These are phyloP conservation scores for Aureobasidium lini DNA, from an alignment of 2,329 filamentous ascomycete genomes.

Conservation along the genomic window DNA sequence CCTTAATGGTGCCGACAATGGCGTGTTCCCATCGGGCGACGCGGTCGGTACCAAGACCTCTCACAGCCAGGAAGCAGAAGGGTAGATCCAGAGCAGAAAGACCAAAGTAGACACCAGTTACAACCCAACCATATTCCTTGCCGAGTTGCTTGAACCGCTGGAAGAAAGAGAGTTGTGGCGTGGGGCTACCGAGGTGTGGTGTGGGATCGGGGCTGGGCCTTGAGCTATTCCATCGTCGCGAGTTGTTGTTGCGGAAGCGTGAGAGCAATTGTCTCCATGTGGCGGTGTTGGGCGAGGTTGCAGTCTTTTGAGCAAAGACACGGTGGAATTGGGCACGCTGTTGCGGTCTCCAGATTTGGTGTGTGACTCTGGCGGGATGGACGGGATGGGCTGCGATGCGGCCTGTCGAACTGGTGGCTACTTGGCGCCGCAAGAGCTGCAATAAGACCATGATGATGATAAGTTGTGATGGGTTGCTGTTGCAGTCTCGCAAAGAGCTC, in stretches of 20 bases:
- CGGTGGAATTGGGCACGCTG: background rate
- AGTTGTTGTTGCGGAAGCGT: background rate
- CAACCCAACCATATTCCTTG: constrained; percentile 89
- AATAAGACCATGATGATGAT: background rate
- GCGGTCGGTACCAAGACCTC: constrained; percentile 71
- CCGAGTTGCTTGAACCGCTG: constrained; percentile 74
- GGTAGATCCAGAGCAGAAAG: constrained; percentile 86
- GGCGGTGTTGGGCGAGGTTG: background rate
- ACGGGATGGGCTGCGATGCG: background rate
- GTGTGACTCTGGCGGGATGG: background rate
- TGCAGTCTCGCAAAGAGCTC: background rate
- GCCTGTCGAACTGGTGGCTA: background rate
- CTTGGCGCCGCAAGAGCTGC: background rate
- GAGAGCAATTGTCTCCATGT: constrained; percentile 8
- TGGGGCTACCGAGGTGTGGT: constrained; percentile 24
- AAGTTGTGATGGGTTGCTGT: background rate
- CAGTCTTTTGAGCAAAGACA: background rate
- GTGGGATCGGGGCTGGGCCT: constrained; percentile 29
- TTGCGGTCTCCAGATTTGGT: background rate
- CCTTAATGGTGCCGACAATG: constrained; percentile 54
- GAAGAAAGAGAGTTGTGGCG: constrained; percentile 35
- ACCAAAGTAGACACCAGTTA: constrained; percentile 80
- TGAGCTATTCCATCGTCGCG: constrained; percentile 30
- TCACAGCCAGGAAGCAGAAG: constrained; percentile 86
- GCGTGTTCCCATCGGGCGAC: constrained; percentile 69